phyloP scores from a whole-genome alignment of 2,329 filamentous ascomycete species.

The Scleromitrula shiraiana region DNA sequence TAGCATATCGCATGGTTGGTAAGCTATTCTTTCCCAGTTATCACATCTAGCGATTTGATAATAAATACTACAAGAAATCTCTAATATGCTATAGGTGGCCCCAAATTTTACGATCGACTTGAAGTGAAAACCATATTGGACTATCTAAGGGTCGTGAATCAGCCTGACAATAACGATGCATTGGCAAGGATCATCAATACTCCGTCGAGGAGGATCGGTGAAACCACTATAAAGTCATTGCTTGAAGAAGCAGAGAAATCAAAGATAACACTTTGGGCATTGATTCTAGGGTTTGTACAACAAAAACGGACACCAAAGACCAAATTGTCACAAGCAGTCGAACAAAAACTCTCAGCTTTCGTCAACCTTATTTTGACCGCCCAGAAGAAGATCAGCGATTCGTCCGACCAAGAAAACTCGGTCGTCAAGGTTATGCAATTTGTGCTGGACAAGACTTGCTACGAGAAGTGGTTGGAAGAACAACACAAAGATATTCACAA shows the following conservation, averaged over 20 bases:
- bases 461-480: constrained; percentile 65
- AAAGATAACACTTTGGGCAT: constrained; percentile 64
- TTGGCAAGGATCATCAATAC: constrained; percentile 77
- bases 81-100: constrained; percentile 44
- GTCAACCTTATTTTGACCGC: constrained; percentile 51
- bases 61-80: not conserved
- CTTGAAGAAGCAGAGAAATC: constrained; percentile 67
- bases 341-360: constrained; percentile 49
- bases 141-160: constrained; percentile 77
- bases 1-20: constrained; percentile 88
- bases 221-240: constrained; percentile 65
- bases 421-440: constrained; percentile 39
- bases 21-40: constrained; percentile 19
- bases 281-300: constrained; percentile 54
- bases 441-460: constrained; percentile 57
- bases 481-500: constrained; percentile 69
- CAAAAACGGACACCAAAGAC: constrained; percentile 42
- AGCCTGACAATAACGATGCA: constrained; percentile 82
- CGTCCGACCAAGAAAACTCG: constrained; percentile 12
- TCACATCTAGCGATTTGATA: not conserved
- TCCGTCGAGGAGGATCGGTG: constrained; percentile 73
- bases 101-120: constrained; percentile 82
- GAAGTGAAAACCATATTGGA: constrained; percentile 85
- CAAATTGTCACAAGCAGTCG: constrained; percentile 46
- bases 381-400: constrained; percentile 41